Evolutionary conservation across 345 rosid species (phyloP).

Genomic region (Triadica sebifera): DNA sequence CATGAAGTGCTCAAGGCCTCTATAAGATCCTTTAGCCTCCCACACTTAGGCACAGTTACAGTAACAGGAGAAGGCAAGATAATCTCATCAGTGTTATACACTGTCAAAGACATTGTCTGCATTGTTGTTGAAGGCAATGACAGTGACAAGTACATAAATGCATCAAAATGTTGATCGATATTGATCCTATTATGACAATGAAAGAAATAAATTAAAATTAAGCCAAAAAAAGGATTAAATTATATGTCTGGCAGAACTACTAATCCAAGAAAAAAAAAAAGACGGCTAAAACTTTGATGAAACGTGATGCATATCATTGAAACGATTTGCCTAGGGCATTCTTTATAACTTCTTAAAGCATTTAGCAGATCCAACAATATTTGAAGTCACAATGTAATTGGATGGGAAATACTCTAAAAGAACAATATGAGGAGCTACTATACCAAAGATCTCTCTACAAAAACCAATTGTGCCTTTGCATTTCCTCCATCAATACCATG

Average conservation of each 20-base stretch:
- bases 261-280: neutral
- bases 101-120: slow-evolving; percentile 27
- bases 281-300: neutral
- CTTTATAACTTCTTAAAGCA: neutral
- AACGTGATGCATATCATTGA: neutral
- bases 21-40: slow-evolving; percentile 27
- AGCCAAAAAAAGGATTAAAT: neutral
- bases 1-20: slow-evolving; percentile 22
- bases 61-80: slow-evolving; percentile 21
- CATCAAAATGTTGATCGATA: slow-evolving; percentile 29
- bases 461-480: slow-evolving; percentile 20
- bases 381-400: neutral
- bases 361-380: neutral
- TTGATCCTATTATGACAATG: slow-evolving; percentile 21
- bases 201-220: neutral
- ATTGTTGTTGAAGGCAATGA: slow-evolving; percentile 27
- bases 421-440: neutral
- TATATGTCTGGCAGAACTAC: neutral
- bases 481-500: slow-evolving; percentile 49
- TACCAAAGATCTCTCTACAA: slow-evolving; percentile 71
- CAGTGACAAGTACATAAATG: slow-evolving; percentile 28
- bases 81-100: slow-evolving; percentile 21
- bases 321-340: neutral
- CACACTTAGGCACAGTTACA: slow-evolving; percentile 24
- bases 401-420: neutral